Base-by-base conservation (phyloP, 2,329 filamentous ascomycete genomes). In the Leptographium galeiforme region DNA sequence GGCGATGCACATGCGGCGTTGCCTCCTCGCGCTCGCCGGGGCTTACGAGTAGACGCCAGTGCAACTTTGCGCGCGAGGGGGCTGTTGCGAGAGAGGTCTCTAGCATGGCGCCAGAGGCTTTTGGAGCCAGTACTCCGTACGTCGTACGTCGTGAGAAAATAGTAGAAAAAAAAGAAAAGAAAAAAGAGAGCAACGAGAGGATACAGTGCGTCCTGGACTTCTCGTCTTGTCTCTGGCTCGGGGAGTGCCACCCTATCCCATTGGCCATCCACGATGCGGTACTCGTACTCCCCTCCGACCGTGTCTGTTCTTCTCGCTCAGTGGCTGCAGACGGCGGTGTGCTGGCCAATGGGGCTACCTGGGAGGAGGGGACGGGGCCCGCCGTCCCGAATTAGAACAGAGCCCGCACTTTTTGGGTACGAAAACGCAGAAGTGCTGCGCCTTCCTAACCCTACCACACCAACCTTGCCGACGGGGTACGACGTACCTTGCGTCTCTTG, bases 321-420 rank as follows among this genome's bases (percentile, higher is more conserved):
- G 11, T 51, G 50, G 40, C 30, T 45, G 30, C 43, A 32, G 33
- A n/a, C 33, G 38, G 41, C 38, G 34, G 41, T 38, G 32, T 52
- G 43, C 41, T 46, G 50, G 50, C 50, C 50, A 49, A 39, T 49
- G 19, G 47, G 47, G 13, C 36, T 19, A 16, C 11, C 46, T 19
- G 32, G 44, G 44, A 11, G 44, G 25, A 30, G 44, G 25, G 18
- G 36, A 34, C 18, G 30, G 36, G 47, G 25, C 34, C 33, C 47
- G 36, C 33, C 39, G 36, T 49, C 47, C 47, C 39, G 47, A 49
- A 49, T 49, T 49, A 49, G 47, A 49, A 49, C 36, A 48, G 19
- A 30, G 19, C 25, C 25, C 25, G 45, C 38, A 48, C 34, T 48
- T 48, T 48, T 13, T 25, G 34, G 39, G 47, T 49, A 38, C 19